These are phyloP conservation scores for Coelastrella sp. DNA, from an alignment of 139 green algal genomes.

Conservation along the genomic window DNA sequence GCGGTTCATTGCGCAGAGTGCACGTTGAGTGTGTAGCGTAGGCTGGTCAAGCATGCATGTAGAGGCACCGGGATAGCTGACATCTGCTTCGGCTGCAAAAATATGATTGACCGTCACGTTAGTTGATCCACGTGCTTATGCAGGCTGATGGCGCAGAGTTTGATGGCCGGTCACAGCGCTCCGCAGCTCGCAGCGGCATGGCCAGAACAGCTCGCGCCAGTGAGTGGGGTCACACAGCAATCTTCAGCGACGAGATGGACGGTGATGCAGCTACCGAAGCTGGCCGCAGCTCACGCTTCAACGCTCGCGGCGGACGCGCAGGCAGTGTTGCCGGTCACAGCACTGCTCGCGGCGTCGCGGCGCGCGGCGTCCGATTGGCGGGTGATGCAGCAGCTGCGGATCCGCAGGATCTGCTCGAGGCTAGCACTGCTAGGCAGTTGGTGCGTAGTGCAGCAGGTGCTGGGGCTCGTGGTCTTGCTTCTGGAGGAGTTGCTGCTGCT, in stretches of 20 bases:
- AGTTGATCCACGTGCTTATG: neutral
- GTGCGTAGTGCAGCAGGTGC: conserved; percentile 56
- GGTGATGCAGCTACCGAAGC: conserved; percentile 38
- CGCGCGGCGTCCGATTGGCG: conserved; percentile 41
- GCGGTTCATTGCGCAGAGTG: too few species aligned
- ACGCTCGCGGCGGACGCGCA: conserved; percentile 20
- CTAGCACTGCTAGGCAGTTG: conserved; percentile 66
- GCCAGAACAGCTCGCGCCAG: conserved; percentile 72
- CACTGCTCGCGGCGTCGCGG: neutral
- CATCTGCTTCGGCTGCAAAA: too few species aligned
- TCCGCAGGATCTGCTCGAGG: conserved; percentile 91
- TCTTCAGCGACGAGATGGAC: conserved; percentile 86
- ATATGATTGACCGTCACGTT: neutral
- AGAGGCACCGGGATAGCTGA: too few species aligned
- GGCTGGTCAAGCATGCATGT: too few species aligned
- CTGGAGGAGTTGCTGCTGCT: conserved; percentile 44
- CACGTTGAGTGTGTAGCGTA: too few species aligned
- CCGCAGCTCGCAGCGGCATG: conserved; percentile 21
- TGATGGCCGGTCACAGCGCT: conserved; percentile 52
- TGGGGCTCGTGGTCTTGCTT: neutral
- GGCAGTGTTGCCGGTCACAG: neutral
- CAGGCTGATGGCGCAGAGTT: conserved; percentile 38
- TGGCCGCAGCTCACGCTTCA: conserved; percentile 27
- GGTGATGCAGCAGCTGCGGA: conserved; percentile 64
- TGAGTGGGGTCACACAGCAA: conserved; percentile 81